phyloP scores from a whole-genome alignment of 2,329 filamentous ascomycete species.

The Metarhizium brunneum region DNA sequence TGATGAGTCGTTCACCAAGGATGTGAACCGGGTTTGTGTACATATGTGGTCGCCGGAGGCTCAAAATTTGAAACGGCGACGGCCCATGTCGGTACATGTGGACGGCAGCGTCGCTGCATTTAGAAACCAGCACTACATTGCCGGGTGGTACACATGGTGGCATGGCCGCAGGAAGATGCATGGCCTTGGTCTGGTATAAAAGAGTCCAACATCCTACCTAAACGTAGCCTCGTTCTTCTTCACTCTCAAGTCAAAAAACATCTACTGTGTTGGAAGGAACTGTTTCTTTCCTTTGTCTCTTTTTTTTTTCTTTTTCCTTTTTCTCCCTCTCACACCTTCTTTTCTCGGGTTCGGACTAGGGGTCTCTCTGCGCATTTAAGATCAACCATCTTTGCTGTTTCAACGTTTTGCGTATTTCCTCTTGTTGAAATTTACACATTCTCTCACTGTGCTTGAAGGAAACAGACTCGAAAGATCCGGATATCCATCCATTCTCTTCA shows the following conservation, averaged over 20 bases:
- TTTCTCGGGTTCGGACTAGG: constrained; percentile 14
- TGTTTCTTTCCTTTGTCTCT: constrained; percentile 6
- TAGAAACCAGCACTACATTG: background rate
- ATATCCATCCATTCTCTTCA: constrained; percentile 6
- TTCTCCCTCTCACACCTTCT: constrained; percentile 13
- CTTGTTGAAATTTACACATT: background rate
- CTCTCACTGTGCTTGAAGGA: background rate
- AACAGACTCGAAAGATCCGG: background rate
- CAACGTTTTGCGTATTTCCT: constrained; percentile 10
- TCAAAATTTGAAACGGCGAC: background rate
- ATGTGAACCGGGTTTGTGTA: background rate
- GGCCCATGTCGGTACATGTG: background rate
- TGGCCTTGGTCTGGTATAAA: background rate
- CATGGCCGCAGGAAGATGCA: background rate
- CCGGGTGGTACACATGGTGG: background rate
- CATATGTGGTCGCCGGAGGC: background rate
- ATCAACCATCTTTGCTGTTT: constrained; percentile 12
- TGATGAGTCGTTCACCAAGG: background rate
- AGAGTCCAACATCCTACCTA: background rate
- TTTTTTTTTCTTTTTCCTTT: constrained; percentile 15
- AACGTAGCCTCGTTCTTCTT: background rate
- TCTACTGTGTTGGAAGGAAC: constrained; percentile 5
- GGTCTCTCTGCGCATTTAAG: constrained; percentile 12
- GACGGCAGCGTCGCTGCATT: background rate
- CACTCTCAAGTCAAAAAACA: background rate